Percentiles rank a stretch among this genome's conserved stretches.
phyloP scores from a whole-genome alignment of 805 yeast genomes.

The Cyberlindnera suaveolens region DNA sequence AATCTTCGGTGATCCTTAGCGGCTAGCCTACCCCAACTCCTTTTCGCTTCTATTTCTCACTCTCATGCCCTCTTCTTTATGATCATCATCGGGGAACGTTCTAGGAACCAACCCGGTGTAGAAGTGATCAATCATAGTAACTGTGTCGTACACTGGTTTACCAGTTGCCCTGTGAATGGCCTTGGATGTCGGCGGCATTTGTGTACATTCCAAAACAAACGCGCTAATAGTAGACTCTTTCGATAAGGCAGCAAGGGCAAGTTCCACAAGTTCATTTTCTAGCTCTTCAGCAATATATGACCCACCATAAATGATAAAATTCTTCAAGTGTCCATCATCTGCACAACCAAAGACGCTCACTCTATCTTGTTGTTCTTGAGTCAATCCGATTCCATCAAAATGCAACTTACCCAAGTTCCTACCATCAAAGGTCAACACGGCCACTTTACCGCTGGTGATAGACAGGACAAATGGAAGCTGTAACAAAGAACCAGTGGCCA shows the following conservation, averaged over 20 bases:
- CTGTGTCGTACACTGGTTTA: conserved; percentile 28
- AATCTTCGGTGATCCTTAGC: too few species aligned
- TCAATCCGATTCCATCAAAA: conserved; percentile 26
- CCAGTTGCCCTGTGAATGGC: conserved; percentile 24
- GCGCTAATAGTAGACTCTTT: conserved; percentile 22
- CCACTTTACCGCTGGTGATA: conserved; percentile 21
- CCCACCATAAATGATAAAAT: conserved; percentile 22
- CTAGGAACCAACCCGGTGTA: conserved; percentile 24
- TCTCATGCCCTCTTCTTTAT: conserved; percentile 20
- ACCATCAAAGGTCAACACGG: conserved; percentile 28
- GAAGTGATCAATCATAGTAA: conserved; percentile 29
- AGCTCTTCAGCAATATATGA: conserved; percentile 23
- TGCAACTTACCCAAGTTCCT: conserved; percentile 21
- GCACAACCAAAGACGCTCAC: conserved; percentile 19
- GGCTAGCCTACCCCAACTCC: conserved; percentile 10
- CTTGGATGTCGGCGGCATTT: conserved; percentile 30
- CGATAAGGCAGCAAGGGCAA: conserved; percentile 19
- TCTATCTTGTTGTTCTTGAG: conserved; percentile 17
- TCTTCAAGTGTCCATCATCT: conserved; percentile 20
- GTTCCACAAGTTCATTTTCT: conserved; percentile 22
- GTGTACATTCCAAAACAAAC: conserved; percentile 30
- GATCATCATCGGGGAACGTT: conserved; percentile 17
- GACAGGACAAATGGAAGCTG: conserved; percentile 26
- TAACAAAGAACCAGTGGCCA: conserved; percentile 27
- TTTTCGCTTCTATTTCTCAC: conserved; percentile 22